phyloP scores from a whole-genome alignment of 1,284 basidiomycete species.

The Omphalotus olearius region DNA sequence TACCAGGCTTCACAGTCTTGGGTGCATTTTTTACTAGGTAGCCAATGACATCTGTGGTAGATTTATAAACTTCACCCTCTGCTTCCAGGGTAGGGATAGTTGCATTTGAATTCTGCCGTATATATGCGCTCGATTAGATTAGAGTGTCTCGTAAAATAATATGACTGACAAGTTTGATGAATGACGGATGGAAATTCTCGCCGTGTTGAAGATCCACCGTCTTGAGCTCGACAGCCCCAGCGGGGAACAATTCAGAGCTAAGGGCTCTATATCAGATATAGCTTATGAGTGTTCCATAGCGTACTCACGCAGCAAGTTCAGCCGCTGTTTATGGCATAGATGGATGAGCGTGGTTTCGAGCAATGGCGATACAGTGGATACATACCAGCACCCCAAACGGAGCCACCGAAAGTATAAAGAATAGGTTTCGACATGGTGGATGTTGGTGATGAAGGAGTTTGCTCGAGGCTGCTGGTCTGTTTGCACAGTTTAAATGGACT shows the following conservation, averaged over 20 bases:
- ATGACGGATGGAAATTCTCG: constrained; percentile 59
- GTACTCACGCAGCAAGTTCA: constrained; percentile 44
- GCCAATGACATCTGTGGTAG: constrained; percentile 42
- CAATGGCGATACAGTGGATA: not conserved
- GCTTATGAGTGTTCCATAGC: not conserved
- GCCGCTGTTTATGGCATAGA: constrained; percentile 20
- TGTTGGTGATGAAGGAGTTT: too few species aligned
- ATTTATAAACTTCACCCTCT: constrained; percentile 40
- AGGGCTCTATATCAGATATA: not conserved
- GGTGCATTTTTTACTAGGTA: constrained; percentile 45
- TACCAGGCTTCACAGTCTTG: constrained; percentile 31
- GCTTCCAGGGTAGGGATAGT: constrained; percentile 52
- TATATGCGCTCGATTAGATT: not conserved
- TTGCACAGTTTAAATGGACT: too few species aligned
- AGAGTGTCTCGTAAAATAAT: not conserved
- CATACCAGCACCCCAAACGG: constrained; percentile 43
- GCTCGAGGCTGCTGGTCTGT: too few species aligned
- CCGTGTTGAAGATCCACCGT: constrained; percentile 45
- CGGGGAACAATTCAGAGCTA: constrained; percentile 36
- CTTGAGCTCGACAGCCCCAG: constrained; percentile 31
- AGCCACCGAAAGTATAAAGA: constrained; percentile 41
- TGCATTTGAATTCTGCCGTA: constrained; percentile 43
- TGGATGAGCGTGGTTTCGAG: not conserved
- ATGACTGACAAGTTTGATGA: constrained; percentile 43
- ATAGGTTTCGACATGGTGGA: constrained; percentile 14